Evolutionary conservation across 2,329 filamentous ascomycete species (phyloP), one percentile per base, ranked within the genome.

Genomic region (Scortechinia acanthostroma): DNA sequence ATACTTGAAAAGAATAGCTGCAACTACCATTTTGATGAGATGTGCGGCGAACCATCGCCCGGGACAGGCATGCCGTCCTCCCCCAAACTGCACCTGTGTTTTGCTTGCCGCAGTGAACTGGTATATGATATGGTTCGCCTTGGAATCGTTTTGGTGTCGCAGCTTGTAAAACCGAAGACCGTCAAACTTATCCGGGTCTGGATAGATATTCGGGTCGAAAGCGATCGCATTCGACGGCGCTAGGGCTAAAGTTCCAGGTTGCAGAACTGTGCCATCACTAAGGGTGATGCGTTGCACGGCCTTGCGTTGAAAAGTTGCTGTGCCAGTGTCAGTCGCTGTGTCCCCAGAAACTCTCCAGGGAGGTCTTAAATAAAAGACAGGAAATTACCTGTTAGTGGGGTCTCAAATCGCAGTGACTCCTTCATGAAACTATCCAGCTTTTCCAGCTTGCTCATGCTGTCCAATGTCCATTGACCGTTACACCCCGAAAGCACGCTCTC

Each of bases 1-100:
- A 44, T 57, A 62, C 15, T 55, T 48, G 13, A 50, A 43, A 3
- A 61, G 48, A 28, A 60, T 16, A 47, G 53, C 49, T 4, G 50
- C 51, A 28, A 61, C 22, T 4, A 59, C 45, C 30, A 59, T 55
- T 49, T 62, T 63, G 37, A 62, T 53, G 22, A 54, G 49, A 4
- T 53, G 48, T 17, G 49, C 48, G 1, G 59, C 59, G 42, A 60
- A 59, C 48, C 59, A 61, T 1, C 60, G 51, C 0, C 61, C 60
- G 4, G 61, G 59, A 44, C 61, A 63, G 0, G 59, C 54, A 35
- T 61, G 55, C 21, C 53, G 40, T 4, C 65, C 63, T 43, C 63
- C 58, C 0, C 65, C 65, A 44, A 66, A 68, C 4, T 49, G 54
- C 4, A 61, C 53, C n/a, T n/a, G n/a, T n/a, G n/a, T n/a, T n/a